phyloP scores from a whole-genome alignment of 169 alveolate genomes.

The Babesia bigemina region DNA sequence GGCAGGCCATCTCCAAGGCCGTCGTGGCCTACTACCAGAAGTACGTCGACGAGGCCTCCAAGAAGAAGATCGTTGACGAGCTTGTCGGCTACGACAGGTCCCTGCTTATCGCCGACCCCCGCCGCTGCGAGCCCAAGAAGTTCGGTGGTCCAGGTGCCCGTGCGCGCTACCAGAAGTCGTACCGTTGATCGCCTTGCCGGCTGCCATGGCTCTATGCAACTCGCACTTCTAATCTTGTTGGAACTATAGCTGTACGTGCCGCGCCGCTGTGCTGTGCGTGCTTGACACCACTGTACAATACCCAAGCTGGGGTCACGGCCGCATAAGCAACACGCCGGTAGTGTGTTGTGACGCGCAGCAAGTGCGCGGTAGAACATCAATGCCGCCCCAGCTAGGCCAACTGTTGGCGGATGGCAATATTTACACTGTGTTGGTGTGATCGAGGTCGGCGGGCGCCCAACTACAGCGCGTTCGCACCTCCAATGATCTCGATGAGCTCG shows the following conservation, averaged over 20 bases:
- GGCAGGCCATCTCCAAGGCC: conserved; percentile 98
- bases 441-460: neutral
- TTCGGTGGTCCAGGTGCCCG: conserved; percentile 99
- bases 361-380: too few species aligned
- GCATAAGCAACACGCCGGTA: too few species aligned
- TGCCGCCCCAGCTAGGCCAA: too few species aligned
- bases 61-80: conserved; percentile 91
- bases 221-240: conserved; percentile 4
- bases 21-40: conserved; percentile 97
- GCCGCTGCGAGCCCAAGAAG: conserved; percentile 99
- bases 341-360: too few species aligned
- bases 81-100: conserved; percentile 98
- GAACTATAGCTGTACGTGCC: conserved; percentile 2
- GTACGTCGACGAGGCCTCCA: conserved; percentile 93
- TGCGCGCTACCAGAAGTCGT: conserved; percentile 96
- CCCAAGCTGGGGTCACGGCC: too few species aligned
- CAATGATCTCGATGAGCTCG: conserved; percentile 92
- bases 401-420: too few species aligned
- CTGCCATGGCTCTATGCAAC: neutral
- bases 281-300: too few species aligned
- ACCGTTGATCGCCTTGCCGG: conserved; percentile 85
- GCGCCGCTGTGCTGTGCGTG: neutral
- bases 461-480: conserved; percentile 92
- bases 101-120: conserved; percentile 98
- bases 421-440: neutral